These are phyloP conservation scores for Teunomyces barrocoloradensis DNA, from an alignment of 805 yeast species.

Conservation along the genomic window DNA sequence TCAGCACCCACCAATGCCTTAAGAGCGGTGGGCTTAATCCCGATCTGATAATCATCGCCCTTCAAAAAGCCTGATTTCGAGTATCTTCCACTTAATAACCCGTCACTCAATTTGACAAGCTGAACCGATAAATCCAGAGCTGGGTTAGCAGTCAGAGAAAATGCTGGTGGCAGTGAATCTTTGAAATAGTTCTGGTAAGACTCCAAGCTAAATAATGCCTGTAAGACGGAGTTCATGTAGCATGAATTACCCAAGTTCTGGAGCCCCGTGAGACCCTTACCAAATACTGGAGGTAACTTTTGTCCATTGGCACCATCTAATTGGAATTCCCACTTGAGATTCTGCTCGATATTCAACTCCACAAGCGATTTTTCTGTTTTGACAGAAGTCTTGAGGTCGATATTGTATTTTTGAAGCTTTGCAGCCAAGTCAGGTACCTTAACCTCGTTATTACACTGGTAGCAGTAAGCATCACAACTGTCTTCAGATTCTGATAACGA, in stretches of 20 bases:
- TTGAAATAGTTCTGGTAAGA: slow-evolving; percentile 40
- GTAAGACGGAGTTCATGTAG: slow-evolving; percentile 79
- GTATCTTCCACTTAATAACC: slow-evolving; percentile 70
- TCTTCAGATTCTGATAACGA: slow-evolving; percentile 67
- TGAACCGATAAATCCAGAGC: slow-evolving; percentile 70
- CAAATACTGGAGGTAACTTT: slow-evolving; percentile 62
- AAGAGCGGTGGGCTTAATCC: slow-evolving; percentile 74
- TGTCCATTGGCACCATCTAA: slow-evolving; percentile 72
- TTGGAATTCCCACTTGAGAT: slow-evolving; percentile 88
- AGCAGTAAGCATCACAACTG: slow-evolving; percentile 81
- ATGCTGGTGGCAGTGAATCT: slow-evolving; percentile 22
- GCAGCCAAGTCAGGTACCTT: slow-evolving; percentile 58
- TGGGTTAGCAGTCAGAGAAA: slow-evolving; percentile 34
- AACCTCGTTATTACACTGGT: slow-evolving; percentile 84
- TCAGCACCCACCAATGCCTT: slow-evolving; percentile 73
- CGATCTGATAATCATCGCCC: slow-evolving; percentile 60
- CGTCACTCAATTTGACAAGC: slow-evolving; percentile 75
- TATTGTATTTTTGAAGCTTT: slow-evolving; percentile 59
- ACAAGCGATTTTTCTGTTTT: slow-evolving; percentile 87
- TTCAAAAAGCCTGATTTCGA: slow-evolving; percentile 51
- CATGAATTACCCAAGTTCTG: slow-evolving; percentile 92
- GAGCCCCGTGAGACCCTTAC: slow-evolving; percentile 78
- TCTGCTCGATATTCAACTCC: slow-evolving; percentile 90
- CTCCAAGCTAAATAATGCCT: slow-evolving; percentile 55
- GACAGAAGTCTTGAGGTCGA: slow-evolving; percentile 50